These are phyloP conservation scores for Hericium alpestre DNA, from an alignment of 768 basidiomycete species.

Conservation along the genomic window DNA sequence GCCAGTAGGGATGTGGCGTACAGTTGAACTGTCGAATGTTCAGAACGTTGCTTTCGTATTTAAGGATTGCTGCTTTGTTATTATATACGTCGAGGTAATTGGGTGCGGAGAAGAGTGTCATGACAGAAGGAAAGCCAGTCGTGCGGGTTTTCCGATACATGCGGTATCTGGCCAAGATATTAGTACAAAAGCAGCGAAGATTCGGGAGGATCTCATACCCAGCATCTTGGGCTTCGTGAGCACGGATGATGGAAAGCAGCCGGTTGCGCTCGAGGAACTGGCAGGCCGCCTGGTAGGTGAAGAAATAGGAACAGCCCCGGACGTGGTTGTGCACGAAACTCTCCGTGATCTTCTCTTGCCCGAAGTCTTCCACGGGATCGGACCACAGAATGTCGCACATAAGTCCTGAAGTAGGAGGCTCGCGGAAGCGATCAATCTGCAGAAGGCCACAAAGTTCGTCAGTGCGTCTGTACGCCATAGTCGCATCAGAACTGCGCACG, in stretches of 20 bases:
- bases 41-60: conserved; percentile 98
- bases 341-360: conserved; percentile 83
- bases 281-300: conserved; percentile 92
- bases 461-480: too few relatives aligned
- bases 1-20: conserved; percentile 89
- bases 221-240: conserved; percentile 97
- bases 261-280: conserved; percentile 97
- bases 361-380: conserved; percentile 96
- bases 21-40: conserved; percentile 98
- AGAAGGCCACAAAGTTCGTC: not conserved
- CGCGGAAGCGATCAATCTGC: conserved; percentile 94
- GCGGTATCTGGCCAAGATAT: conserved; percentile 52
- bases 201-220: conserved; percentile 39
- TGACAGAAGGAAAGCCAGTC: conserved; percentile 96
- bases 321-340: conserved; percentile 94
- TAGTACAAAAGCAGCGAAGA: too few relatives aligned
- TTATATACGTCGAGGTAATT: conserved; percentile 98
- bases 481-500: conserved; percentile 33
- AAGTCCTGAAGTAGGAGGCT: conserved; percentile 92
- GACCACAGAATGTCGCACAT: conserved; percentile 99
- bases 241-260: conserved; percentile 90
- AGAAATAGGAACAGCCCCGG: conserved; percentile 94
- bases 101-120: conserved; percentile 99
- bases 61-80: conserved; percentile 97
- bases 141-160: conserved; percentile 99